phyloP scores from a whole-genome alignment of 208 protist species.

The Wallacemonas sp. region DNA sequence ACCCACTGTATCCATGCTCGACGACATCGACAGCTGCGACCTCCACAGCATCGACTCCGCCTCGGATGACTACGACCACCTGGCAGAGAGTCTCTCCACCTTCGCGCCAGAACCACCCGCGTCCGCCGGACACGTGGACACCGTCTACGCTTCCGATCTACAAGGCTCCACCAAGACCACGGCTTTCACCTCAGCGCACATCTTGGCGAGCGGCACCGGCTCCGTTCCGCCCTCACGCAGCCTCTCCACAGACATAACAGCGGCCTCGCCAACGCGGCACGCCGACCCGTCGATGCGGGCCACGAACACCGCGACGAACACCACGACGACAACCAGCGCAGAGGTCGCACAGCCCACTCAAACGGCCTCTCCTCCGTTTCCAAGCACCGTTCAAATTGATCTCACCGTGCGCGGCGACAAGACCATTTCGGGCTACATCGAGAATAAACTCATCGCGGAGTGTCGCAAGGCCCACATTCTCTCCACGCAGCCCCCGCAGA shows the following conservation, averaged over 20 bases:
- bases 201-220: not conserved
- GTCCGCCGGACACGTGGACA: not conserved
- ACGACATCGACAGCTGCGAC: slow-evolving; percentile 11
- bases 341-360: not conserved
- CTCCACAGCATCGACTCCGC: slow-evolving; percentile 13
- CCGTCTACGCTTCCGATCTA: not conserved
- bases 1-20: not conserved
- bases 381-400: slow-evolving; percentile 16
- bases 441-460: slow-evolving; percentile 24
- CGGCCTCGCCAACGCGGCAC: not conserved
- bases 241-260: not conserved
- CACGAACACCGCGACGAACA: not conserved
- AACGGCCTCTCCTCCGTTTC: not conserved
- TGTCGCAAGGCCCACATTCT: slow-evolving; percentile 17
- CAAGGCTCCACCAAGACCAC: not conserved
- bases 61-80: slow-evolving; percentile 12
- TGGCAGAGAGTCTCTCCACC: not conserved
- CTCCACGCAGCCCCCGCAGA: not conserved
- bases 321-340: not conserved
- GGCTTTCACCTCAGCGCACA: not conserved
- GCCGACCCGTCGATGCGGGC: not conserved
- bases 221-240: too few species aligned
- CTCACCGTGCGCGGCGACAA: slow-evolving; percentile 32
- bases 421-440: slow-evolving; percentile 33
- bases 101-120: too few species aligned